A percentile compares a stretch with the other conserved stretches of the same genome.
Conservation (phyloP, 441 rosid species). For the Populus hybrid region DNA sequence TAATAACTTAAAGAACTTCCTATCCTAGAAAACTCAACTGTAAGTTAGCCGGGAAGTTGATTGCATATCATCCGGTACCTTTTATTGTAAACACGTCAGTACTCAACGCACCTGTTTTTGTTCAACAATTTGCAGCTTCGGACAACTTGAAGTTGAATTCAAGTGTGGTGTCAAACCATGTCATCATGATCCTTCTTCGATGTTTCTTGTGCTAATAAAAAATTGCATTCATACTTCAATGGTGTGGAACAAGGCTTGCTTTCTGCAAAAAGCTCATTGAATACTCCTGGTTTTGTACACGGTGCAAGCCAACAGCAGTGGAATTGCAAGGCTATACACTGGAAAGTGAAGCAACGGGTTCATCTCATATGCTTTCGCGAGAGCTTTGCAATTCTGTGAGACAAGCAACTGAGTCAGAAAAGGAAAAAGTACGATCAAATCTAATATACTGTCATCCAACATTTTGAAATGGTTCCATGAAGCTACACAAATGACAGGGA, state of each 20-base stretch:
- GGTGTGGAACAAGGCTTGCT: background rate
- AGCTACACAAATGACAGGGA: background rate
- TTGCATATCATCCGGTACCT: background rate
- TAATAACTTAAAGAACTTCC: background rate
- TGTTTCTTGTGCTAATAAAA: background rate
- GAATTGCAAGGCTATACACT: slow-evolving; percentile 59
- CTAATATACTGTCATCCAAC: background rate
- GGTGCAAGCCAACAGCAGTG: slow-evolving; percentile 50
- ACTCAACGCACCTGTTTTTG: background rate
- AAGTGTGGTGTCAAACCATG: background rate
- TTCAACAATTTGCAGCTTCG: background rate
- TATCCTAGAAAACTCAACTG: background rate
- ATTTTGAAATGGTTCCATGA: background rate
- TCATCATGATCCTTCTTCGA: background rate
- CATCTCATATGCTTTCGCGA: slow-evolving; percentile 86
- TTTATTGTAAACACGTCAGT: background rate
- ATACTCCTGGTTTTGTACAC: slow-evolving; percentile 47
- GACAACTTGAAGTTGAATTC: background rate
- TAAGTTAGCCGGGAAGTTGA: background rate
- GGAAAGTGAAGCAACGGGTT: slow-evolving; percentile 74
- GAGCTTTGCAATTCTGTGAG: slow-evolving; percentile 65
- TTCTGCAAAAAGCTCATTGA: slow-evolving; percentile 20
- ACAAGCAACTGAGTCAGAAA: slow-evolving; percentile 9
- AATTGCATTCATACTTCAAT: background rate
- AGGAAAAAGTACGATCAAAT: background rate